Evolutionary conservation across 371 early-diverging fungal genomes (phyloP), one percentile per base, ranked within the genome.

Genomic region (Smittium culicis): DNA sequence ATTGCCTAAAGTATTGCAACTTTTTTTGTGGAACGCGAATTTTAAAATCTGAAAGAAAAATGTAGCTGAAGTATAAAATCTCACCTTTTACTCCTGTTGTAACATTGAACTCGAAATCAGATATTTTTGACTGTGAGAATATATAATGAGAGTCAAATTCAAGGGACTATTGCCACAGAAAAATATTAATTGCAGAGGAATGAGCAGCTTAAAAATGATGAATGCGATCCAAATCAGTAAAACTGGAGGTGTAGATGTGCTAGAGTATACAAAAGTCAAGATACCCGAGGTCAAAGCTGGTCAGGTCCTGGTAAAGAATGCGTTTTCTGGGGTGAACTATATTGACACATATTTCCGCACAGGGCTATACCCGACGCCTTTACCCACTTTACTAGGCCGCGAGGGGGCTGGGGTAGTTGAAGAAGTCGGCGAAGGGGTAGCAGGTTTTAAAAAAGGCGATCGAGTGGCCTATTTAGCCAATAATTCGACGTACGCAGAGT

Each of bases 311-410:
- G 85, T 96, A 68, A 84, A 85, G 71, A 94, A 93, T 75, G 80
- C 80, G 8, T 83, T 78, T 64, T 80, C 84, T 16, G 97, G 96
- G 14, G 82, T 96, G 66, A 96, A 95, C 78, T 93, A 82, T 64
- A 93, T 96, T 67, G 97, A 96, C 73, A 95, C 90, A 0, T 94
- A 94, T 74, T 92, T 89, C 68, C 87, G 97, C 66, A 76, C 82
- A 16, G 97, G 97, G 31, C 79, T 91, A 16, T 94, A 94, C 71
- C 82, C 81, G 28, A 73, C 86, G 5, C 67, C 80, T 1, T 69
- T 89, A 0, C 94, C 93, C 2, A 82, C 80, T 65, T 80, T 83
- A 32, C 76, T 87, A 20, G 95, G 95, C 16, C 80, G 86, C 3
- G 97, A 96, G 78, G 92, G 85, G 1, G 80, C 91, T 17, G 96